Evolutionary conservation across 371 early-diverging fungal species (phyloP).

Genomic region (Mortierella sp.): DNA sequence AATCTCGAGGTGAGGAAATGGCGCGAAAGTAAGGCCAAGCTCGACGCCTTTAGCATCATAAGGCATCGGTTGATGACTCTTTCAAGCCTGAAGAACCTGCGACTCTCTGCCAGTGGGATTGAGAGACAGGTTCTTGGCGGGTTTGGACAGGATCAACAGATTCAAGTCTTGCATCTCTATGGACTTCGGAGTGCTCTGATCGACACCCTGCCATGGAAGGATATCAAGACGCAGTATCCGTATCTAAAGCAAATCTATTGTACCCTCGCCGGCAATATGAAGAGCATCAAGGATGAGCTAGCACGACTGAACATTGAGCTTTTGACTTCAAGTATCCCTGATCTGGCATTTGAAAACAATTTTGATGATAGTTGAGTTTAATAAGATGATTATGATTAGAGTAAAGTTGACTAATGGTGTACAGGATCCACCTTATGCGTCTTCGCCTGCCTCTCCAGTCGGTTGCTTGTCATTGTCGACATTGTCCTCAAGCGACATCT

Average conservation of each 20-base stretch:
- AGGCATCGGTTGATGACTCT: slow-evolving; percentile 17
- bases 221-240: slow-evolving; percentile 15
- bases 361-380: neutral
- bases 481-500: slow-evolving; percentile 13
- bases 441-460: neutral
- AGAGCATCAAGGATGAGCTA: slow-evolving; percentile 10
- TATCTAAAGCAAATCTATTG: slow-evolving; percentile 21
- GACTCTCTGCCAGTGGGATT: slow-evolving; percentile 21
- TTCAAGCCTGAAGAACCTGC: slow-evolving; percentile 12
- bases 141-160: slow-evolving; percentile 15
- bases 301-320: slow-evolving; percentile 20
- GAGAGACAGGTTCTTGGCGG: slow-evolving; percentile 21
- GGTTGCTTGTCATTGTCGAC: slow-evolving; percentile 1
- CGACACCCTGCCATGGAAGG: slow-evolving; percentile 10
- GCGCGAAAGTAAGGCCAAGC: slow-evolving; percentile 7
- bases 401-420: no score
- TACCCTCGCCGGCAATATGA: slow-evolving; percentile 7
- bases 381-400: no score
- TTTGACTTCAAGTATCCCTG: slow-evolving; percentile 18
- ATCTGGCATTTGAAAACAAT: slow-evolving; percentile 28
- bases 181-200: slow-evolving; percentile 19
- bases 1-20: slow-evolving; percentile 1
- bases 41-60: slow-evolving; percentile 16
- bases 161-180: slow-evolving; percentile 29
- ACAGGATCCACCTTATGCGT: no score